Evolutionary conservation across 768 basidiomycete species (phyloP).

Genomic region (Omphalotus guepiniiformis): DNA sequence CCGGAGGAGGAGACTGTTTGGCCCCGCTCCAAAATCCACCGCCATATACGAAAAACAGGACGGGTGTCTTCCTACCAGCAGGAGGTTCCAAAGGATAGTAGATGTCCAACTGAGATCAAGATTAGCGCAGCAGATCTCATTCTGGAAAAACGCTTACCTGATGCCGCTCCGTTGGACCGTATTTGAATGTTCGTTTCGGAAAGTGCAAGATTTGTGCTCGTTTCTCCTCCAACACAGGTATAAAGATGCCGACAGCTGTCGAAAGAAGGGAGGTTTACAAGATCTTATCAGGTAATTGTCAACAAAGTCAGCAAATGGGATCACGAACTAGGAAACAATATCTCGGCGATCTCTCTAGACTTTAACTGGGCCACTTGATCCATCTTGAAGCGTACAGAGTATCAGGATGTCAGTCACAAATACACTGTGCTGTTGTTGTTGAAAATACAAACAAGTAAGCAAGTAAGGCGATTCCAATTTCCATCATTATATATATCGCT

Average conservation of each 20-base stretch:
- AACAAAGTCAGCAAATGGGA: neutral
- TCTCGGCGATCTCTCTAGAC: constrained; percentile 24
- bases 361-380: constrained; percentile 29
- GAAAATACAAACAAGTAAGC: no score
- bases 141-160: constrained; percentile 26
- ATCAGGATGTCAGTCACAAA: no score
- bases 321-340: constrained; percentile 32
- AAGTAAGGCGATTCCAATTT: no score
- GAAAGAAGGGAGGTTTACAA: neutral
- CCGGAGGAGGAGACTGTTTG: constrained; percentile 35
- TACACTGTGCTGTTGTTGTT: no score
- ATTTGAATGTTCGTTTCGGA: constrained; percentile 53
- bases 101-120: constrained; percentile 49
- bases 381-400: no score
- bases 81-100: constrained; percentile 48
- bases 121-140: neutral
- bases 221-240: constrained; percentile 45
- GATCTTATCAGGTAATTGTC: neutral
- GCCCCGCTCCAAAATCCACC: constrained; percentile 56
- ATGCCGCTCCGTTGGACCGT: constrained; percentile 48
- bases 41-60: constrained; percentile 65
- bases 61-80: constrained; percentile 31
- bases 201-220: constrained; percentile 42
- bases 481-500: no score
- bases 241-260: constrained; percentile 45